Percentiles rank a stretch among this genome's conserved stretches.
Conservation (phyloP, 169 alveolate species). For the Plasmodium relictum region DNA sequence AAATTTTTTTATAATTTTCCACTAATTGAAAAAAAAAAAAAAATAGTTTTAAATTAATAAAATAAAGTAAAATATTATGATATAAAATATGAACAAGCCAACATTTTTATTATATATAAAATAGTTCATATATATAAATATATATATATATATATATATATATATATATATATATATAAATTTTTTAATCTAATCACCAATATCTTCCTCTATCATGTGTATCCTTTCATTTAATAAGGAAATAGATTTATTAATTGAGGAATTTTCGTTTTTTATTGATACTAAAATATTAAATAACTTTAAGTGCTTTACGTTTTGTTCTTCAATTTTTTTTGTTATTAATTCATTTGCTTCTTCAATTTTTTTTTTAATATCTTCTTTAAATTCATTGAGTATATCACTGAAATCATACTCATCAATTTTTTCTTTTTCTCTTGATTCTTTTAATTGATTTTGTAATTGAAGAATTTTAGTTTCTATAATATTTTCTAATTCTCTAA, state of each 20-base stretch:
- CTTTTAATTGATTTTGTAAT: constrained; percentile 20
- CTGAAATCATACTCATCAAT: constrained; percentile 14
- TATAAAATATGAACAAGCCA: no score
- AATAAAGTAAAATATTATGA: no score
- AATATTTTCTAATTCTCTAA: constrained; percentile 28
- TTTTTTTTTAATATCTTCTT: constrained; percentile 23
- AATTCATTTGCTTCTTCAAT: constrained; percentile 17
- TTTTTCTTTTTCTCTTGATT: constrained; percentile 20
- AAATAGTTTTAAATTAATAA: no score
- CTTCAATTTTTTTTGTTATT: constrained; percentile 32
- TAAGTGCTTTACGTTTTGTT: constrained; percentile 39
- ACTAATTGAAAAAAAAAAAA: no score
- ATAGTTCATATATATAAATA: constrained; percentile 11
- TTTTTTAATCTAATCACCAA: constrained; percentile 37
- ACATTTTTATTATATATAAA: no score
- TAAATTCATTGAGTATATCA: constrained; percentile 38
- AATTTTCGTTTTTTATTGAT: constrained; percentile 40
- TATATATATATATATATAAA: background rate
- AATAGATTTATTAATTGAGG: constrained; percentile 22
- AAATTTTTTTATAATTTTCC: background rate
- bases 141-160: constrained; percentile 3
- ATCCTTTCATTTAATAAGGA: constrained; percentile 45
- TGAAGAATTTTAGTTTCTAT: constrained; percentile 13
- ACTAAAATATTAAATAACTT: constrained; percentile 41
- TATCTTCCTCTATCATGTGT: constrained; percentile 39